These are phyloP conservation scores for Suillus cothurnatus DNA, from an alignment of 768 basidiomycete genomes.

Conservation along the genomic window DNA sequence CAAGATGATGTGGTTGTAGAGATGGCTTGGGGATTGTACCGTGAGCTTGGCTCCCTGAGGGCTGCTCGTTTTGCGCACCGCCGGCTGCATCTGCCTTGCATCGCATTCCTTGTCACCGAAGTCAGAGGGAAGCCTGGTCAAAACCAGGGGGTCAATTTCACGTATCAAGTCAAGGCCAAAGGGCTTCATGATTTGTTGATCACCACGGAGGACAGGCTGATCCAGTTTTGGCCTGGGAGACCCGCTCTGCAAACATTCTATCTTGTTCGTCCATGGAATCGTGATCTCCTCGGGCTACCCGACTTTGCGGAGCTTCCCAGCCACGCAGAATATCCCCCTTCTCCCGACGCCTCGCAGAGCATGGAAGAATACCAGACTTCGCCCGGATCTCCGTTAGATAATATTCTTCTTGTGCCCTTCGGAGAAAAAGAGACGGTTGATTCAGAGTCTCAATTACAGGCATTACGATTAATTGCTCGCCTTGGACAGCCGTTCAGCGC, in stretches of 20 bases:
- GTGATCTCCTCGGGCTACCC: neutral
- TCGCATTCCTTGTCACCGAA: neutral
- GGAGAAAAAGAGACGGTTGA: neutral
- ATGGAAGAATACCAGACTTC: neutral
- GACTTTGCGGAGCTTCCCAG: neutral
- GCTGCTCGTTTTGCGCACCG: neutral
- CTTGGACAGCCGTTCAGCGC: neutral
- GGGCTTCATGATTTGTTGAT: neutral
- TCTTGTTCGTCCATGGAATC: neutral
- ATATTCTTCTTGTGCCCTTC: neutral
- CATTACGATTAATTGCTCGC: neutral
- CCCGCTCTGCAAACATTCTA: neutral
- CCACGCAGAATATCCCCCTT: neutral
- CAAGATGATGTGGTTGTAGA: neutral
- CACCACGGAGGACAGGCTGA: neutral
- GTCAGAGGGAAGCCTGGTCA: neutral
- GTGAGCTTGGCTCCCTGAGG: neutral
- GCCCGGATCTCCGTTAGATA: neutral
- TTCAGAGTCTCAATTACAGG: neutral
- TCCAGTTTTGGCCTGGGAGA: neutral
- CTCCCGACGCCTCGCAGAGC: neutral
- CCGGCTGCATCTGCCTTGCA: neutral
- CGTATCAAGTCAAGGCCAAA: neutral
- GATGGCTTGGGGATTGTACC: neutral
- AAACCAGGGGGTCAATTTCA: neutral